Conservation (phyloP, 345 rosid species). For the Euphorbia tirucalli region DNA sequence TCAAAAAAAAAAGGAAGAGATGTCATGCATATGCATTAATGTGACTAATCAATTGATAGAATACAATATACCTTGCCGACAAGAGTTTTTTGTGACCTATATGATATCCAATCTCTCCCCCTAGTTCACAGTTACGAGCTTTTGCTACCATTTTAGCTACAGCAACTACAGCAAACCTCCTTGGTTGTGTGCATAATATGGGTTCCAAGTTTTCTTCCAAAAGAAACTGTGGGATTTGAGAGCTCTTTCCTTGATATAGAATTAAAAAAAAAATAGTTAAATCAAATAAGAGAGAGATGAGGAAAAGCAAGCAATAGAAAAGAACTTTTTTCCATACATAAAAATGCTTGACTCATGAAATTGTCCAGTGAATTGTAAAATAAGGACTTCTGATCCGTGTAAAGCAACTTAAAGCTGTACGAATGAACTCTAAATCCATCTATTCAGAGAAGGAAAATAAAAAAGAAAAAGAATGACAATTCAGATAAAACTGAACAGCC, state of each 20-base stretch:
- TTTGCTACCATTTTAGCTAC: slow-evolving; percentile 92
- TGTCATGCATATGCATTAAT: not conserved
- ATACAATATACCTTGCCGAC: slow-evolving; percentile 47
- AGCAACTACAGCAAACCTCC: slow-evolving; percentile 96
- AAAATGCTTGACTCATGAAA: not conserved
- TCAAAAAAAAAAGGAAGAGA: not conserved
- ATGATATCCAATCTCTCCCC: slow-evolving; percentile 89
- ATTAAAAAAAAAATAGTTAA: not conserved
- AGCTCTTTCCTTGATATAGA: slow-evolving; percentile 73
- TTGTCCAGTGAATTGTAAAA: not conserved
- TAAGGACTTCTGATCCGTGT: not conserved
- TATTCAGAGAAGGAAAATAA: not conserved
- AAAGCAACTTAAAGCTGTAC: not conserved
- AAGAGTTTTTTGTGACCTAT: slow-evolving; percentile 78
- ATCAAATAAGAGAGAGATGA: not conserved
- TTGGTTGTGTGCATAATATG: slow-evolving; percentile 80
- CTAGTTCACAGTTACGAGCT: slow-evolving; percentile 75
- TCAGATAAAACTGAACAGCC: too few species aligned
- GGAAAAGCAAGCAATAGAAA: not conserved
- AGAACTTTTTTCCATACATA: too few species aligned
- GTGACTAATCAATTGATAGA: not conserved
- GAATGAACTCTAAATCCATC: not conserved
- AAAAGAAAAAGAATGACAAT: not conserved
- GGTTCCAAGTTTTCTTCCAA: slow-evolving; percentile 69
- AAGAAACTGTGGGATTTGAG: slow-evolving; percentile 93